phyloP scores from a whole-genome alignment of 2,329 filamentous ascomycete genomes.

The Colletotrichum sp. region DNA sequence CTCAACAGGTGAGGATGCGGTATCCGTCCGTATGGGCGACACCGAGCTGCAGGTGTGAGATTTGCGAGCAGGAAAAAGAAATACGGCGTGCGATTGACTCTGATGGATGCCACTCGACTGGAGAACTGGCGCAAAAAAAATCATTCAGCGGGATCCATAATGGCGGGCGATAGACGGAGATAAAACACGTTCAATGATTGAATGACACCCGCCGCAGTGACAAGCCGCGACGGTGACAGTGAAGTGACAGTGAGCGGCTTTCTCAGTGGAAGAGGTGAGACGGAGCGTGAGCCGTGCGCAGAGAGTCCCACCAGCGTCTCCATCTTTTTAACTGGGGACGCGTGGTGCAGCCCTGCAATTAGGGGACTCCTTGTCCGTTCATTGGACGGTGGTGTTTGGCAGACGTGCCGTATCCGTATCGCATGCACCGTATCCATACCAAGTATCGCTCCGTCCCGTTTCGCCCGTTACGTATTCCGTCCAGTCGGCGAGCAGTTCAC shows the following conservation, averaged over 20 bases:
- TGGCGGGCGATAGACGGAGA: not conserved
- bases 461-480: not conserved
- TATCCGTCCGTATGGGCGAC: not conserved
- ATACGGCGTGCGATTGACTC: not conserved
- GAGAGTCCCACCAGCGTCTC: not conserved
- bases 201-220: not conserved
- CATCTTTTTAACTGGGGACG: not conserved
- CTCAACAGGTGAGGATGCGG: not conserved
- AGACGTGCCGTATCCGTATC: not conserved
- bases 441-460: not conserved
- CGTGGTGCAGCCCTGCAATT: constrained; percentile 10
- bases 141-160: not conserved
- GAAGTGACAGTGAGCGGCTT: not conserved
- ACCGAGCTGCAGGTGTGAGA: not conserved
- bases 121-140: not conserved
- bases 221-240: not conserved
- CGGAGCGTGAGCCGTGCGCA: not conserved
- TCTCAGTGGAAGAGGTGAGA: not conserved
- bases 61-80: not conserved
- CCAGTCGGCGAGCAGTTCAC: not conserved
- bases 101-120: not conserved
- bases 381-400: not conserved
- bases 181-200: not conserved
- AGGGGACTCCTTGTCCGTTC: not conserved
- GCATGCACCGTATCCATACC: not conserved